Base-by-base conservation (phyloP, 257 asterid species). In the Avicennia marina region DNA sequence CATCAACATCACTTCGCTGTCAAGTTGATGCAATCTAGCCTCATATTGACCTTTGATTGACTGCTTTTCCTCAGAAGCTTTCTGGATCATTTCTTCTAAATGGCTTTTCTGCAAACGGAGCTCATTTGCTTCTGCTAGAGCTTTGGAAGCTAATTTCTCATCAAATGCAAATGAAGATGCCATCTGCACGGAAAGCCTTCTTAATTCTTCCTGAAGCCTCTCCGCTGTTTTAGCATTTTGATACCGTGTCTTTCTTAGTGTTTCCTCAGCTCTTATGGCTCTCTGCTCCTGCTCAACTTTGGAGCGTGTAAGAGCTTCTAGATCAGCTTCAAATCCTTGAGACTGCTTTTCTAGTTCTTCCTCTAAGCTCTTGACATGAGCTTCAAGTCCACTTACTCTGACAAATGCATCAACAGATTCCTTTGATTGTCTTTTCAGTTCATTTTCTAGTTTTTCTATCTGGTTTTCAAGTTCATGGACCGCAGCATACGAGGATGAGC, bases 221-320 rank as follows among this genome's bases (percentile, higher is more conserved):
- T 86, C 96, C 9, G 96, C 97, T 0, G 91, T 79, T 45, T 77
- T 86, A 36, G 79, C 94, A 52, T 86, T 93, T 75, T 78, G 86
- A 83, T 74, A 73, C 60, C 89, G 56, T 10, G 81, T 81, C 75
- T 84, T 89, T 72, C 91, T 81, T 68, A 93, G 72, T 24, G 78
- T 68, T 73, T 89, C 97, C 78, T 93, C 99, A 21, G 97, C 96
- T 65, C 56, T 72, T 64, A 86, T 79, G 1, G 99, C 96, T 82
- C 99, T 76, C 71, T 84, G 81, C 64, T 93, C 97, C 75, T 89
- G 96, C 83, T 93, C 90, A 15, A 89, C 74, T 71, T 82, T 93
- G 54, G 81, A 75, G 33, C 13, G 57, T 59, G 85, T 79, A 12
- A 93, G 77, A 55, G 65, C 65, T 43, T 74, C 87, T 17, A 93